phyloP scores from a whole-genome alignment of 306 rosid species.

The Erythrophleum fordii region DNA sequence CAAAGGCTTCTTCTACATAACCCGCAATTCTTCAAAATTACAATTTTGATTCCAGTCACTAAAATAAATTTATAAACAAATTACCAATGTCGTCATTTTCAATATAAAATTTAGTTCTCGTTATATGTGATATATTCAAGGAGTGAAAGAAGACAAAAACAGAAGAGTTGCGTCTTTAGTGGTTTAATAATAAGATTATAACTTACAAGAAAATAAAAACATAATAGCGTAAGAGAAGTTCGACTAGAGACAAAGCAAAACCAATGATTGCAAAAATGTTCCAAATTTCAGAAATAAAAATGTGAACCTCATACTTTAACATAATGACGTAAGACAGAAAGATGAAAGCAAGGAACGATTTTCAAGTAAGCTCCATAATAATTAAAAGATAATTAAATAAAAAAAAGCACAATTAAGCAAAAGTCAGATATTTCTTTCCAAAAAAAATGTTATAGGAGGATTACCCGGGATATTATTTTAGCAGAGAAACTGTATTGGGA shows the following conservation, averaged over 20 bases:
- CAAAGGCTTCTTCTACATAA: background rate
- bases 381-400: background rate
- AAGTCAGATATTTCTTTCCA: background rate
- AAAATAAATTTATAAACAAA: no score
- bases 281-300: no score
- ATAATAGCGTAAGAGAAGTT: background rate
- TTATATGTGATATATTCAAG: no score
- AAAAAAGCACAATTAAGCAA: background rate
- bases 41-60: no score
- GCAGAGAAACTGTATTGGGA: background rate
- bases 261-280: background rate
- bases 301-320: background rate
- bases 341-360: background rate
- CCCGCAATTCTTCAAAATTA: background rate
- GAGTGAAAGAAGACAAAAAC: no score
- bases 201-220: no score
- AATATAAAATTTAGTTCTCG: background rate
- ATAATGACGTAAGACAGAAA: background rate
- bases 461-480: background rate
- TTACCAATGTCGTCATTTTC: background rate
- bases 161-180: background rate
- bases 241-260: background rate
- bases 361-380: background rate
- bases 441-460: background rate
- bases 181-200: no score